A percentile compares a stretch with the other conserved stretches of the same genome.
phyloP scores from a whole-genome alignment of 1,284 basidiomycete genomes.

The Golubevia sp. region DNA sequence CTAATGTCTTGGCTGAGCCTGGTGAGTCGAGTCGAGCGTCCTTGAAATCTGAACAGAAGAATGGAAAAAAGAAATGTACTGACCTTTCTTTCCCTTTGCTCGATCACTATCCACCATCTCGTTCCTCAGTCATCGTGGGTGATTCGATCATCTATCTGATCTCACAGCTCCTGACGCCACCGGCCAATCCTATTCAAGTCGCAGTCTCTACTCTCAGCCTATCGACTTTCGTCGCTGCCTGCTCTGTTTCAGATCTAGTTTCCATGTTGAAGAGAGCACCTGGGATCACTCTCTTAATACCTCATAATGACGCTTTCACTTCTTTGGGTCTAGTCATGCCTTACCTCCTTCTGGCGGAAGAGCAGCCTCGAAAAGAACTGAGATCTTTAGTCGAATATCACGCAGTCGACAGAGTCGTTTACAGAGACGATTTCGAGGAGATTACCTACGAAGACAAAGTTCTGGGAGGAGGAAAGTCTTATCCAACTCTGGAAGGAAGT shows the following conservation, averaged over 20 bases:
- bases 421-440: conserved; percentile 70
- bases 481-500: conserved; percentile 63
- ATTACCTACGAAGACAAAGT: conserved; percentile 65
- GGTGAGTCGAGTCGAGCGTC: conserved; percentile 65
- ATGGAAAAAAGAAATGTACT: background rate
- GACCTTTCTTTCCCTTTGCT: background rate
- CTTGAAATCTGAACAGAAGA: background rate
- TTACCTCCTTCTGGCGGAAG: conserved; percentile 74
- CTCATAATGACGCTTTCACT: conserved; percentile 84
- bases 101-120: background rate
- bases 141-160: conserved; percentile 88
- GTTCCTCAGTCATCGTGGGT: conserved; percentile 70
- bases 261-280: conserved; percentile 63
- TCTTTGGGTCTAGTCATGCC: conserved; percentile 85
- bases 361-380: conserved; percentile 72
- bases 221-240: conserved; percentile 79
- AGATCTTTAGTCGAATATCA: conserved; percentile 84
- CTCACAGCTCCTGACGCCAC: conserved; percentile 79
- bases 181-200: conserved; percentile 78
- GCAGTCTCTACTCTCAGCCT: conserved; percentile 80
- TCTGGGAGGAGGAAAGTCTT: conserved; percentile 27
- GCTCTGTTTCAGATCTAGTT: conserved; percentile 63
- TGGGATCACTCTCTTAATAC: conserved; percentile 81
- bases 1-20: conserved; percentile 76
- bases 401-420: conserved; percentile 76